phyloP scores from a whole-genome alignment of 2,329 filamentous ascomycete species.

The Fusarium bactridioides region DNA sequence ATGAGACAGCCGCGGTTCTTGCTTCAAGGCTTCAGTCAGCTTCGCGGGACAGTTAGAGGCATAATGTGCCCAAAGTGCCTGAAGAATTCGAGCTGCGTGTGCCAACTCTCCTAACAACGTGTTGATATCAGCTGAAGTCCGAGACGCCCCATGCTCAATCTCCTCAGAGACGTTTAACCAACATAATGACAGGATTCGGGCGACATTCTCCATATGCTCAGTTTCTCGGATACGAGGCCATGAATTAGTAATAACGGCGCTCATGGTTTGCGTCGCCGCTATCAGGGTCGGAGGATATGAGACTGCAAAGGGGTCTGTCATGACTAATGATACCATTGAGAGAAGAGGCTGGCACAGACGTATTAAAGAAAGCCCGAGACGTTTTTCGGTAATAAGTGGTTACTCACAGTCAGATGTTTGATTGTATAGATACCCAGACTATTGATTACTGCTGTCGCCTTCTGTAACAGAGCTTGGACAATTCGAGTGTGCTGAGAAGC shows the following conservation, averaged over 20 bases:
- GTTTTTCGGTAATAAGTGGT: neutral
- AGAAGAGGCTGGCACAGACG: slow-evolving; percentile 64
- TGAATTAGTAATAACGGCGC: slow-evolving; percentile 66
- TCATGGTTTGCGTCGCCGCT: slow-evolving; percentile 61
- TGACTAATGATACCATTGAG: slow-evolving; percentile 68
- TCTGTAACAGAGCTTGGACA: slow-evolving; percentile 62
- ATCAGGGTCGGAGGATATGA: slow-evolving; percentile 62
- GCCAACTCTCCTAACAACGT: slow-evolving; percentile 25
- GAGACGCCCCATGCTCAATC: slow-evolving; percentile 41
- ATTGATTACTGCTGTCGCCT: slow-evolving; percentile 59
- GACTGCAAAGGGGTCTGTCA: slow-evolving; percentile 74
- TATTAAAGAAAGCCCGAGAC: slow-evolving; percentile 3
- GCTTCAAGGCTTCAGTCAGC: slow-evolving; percentile 32
- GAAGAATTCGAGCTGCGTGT: slow-evolving; percentile 32
- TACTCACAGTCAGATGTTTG: slow-evolving; percentile 70
- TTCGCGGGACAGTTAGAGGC: slow-evolving; percentile 6
- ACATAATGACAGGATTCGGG: slow-evolving; percentile 68
- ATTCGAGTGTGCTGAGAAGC: slow-evolving; percentile 66
- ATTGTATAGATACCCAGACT: slow-evolving; percentile 68
- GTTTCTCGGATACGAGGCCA: slow-evolving; percentile 71
- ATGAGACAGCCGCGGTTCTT: slow-evolving; percentile 44
- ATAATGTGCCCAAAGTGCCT: slow-evolving; percentile 35
- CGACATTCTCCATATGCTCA: slow-evolving; percentile 68
- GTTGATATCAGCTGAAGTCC: neutral
- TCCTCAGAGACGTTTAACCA: slow-evolving; percentile 65